A percentile compares a stretch with the other conserved stretches of the same genome.
phyloP scores from a whole-genome alignment of 345 rosid genomes.

The Alliaria petiolata region DNA sequence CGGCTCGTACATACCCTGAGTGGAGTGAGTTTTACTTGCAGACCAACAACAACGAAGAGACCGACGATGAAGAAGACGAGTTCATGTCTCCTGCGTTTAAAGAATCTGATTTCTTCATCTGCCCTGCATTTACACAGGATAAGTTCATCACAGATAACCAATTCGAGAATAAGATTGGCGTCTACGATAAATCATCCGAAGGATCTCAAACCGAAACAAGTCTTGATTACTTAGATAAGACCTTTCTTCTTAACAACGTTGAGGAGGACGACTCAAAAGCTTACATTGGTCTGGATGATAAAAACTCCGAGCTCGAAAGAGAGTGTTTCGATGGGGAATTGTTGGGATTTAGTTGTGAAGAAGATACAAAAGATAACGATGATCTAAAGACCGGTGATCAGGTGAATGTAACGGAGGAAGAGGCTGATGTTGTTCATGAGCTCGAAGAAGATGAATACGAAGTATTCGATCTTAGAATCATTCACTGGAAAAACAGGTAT shows the following conservation, averaged over 20 bases:
- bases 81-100: conserved; percentile 67
- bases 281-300: conserved; percentile 33
- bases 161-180: conserved; percentile 34
- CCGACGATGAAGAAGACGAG: conserved; percentile 36
- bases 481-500: conserved; percentile 90
- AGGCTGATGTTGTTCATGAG: conserved; percentile 41
- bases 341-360: conserved; percentile 22
- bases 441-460: conserved; percentile 70
- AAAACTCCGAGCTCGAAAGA: conserved; percentile 8
- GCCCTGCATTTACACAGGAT: conserved; percentile 54
- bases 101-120: conserved; percentile 52
- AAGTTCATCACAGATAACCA: conserved; percentile 57
- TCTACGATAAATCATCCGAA: conserved; percentile 37
- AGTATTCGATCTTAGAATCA: conserved; percentile 73
- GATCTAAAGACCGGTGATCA: conserved; percentile 33
- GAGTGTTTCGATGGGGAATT: conserved; percentile 15
- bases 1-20: conserved; percentile 77
- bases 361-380: conserved; percentile 20
- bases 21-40: conserved; percentile 58
- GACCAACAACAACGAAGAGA: conserved; percentile 34
- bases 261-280: conserved; percentile 27
- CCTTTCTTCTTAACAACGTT: conserved; percentile 37
- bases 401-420: conserved; percentile 34
- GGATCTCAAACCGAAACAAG: conserved; percentile 41
- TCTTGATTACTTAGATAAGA: conserved; percentile 51